Conservation (phyloP, 2,329 filamentous ascomycete species). For the Ophiostoma piceae region DNA sequence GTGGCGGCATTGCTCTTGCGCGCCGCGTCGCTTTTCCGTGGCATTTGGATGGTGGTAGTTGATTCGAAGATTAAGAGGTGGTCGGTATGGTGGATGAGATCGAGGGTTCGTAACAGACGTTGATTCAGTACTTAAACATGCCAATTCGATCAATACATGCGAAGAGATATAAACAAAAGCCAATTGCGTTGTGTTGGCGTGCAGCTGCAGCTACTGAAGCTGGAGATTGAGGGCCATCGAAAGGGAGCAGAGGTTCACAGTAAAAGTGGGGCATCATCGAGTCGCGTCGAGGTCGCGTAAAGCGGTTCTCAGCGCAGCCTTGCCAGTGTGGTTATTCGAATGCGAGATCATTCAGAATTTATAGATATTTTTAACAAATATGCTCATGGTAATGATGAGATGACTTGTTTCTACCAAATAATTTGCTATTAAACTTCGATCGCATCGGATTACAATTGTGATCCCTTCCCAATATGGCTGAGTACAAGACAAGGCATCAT, state of each 20-base stretch:
- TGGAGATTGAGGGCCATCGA: background rate
- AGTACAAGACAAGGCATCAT: no score
- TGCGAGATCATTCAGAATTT: background rate
- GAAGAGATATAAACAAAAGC: background rate
- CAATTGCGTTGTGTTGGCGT: background rate
- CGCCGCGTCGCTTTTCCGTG: conserved; percentile 49
- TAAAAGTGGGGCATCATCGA: background rate
- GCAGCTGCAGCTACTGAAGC: background rate
- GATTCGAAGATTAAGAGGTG: background rate
- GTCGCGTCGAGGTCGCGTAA: conserved; percentile 9
- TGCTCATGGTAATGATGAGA: no score
- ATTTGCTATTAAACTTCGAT: no score
- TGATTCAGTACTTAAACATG: background rate
- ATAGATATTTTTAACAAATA: no score
- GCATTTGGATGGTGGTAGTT: conserved; percentile 39
- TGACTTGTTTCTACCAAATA: no score
- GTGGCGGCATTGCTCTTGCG: conserved; percentile 42
- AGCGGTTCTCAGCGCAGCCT: conserved; percentile 2
- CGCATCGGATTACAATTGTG: no score
- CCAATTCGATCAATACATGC: background rate
- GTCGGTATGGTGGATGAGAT: background rate
- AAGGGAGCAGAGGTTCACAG: conserved; percentile 8
- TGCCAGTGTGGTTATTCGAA: background rate
- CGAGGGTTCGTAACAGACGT: background rate
- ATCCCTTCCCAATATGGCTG: no score